A percentile compares a stretch with the other conserved stretches of the same genome.
Conservation (phyloP, 345 rosid genomes). For the Rhodomyrtus tomentosa region DNA sequence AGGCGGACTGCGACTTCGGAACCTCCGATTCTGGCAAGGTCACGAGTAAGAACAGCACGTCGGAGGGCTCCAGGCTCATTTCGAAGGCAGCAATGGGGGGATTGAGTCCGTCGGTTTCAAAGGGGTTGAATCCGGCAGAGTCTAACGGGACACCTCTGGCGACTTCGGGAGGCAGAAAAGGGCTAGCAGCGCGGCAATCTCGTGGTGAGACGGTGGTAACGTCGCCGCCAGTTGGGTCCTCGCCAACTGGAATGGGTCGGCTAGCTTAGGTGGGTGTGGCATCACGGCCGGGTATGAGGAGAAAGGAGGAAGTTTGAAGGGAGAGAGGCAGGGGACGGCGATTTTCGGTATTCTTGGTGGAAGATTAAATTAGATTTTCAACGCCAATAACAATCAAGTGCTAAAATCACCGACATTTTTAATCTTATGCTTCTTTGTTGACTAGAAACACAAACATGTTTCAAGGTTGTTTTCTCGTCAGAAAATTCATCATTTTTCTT, state of each 20-base stretch:
- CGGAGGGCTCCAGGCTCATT: neutral
- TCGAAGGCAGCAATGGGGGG: neutral
- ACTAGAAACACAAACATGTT: neutral
- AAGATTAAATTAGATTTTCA: neutral
- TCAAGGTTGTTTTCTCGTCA: neutral
- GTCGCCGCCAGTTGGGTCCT: neutral
- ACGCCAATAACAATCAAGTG: neutral
- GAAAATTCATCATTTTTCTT: neutral
- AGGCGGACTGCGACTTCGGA: neutral
- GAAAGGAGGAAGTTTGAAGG: slow-evolving; percentile 51
- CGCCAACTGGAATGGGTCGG: neutral
- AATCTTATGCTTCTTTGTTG: neutral
- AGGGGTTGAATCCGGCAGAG: neutral
- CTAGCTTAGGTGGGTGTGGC: neutral
- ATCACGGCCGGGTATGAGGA: neutral
- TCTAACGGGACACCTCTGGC: neutral
- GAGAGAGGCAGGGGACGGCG: slow-evolving; percentile 34
- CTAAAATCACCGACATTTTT: neutral
- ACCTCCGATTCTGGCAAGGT: neutral
- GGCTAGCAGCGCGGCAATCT: neutral
- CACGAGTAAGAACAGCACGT: neutral
- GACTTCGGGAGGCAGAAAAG: neutral
- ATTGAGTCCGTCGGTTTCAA: neutral
- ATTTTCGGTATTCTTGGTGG: neutral
- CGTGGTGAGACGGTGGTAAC: neutral